Base-by-base conservation (phyloP, 352 stramenopile genomes). In the Phytophthora melonis region DNA sequence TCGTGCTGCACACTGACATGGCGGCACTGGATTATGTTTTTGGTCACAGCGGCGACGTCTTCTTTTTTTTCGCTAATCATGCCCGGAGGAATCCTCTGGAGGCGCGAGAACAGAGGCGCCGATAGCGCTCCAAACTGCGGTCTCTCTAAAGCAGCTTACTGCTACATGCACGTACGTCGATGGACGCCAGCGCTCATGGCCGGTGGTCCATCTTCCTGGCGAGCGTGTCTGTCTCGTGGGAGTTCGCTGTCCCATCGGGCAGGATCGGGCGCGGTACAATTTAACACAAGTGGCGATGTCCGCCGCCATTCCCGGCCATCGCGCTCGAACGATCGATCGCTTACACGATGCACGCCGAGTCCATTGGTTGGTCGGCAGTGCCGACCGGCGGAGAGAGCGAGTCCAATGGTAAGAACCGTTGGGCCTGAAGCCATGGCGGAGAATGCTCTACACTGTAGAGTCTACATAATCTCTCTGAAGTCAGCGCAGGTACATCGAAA, bases 1-100 rank as follows among this genome's bases (percentile, higher is more conserved):
- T 23, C 6, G 25, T 19, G 16, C 21, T 67, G 47, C 43, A 49
- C 55, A 53, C 23, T 21, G 23, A 32, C 61, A 61, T 43, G 54
- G 49, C 56, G 69, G 45, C 45, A 47, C 27, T 36, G 3, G 65
- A 63, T 74, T 77, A 77, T 77, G 66, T 16, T 54, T 70, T 70
- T 18, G 36, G 34, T 21, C 9, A 43, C 58, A 32, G 55, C 34
- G 21, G 25, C 6, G 10, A n/a, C 11, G 43, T 63, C 50, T 66
- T 21, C 30, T 45, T 49, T 58, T n/a, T 74, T 74, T 66, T 78
- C 66, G 32, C 72, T 75, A 75, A 72, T 75, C 58, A 69, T 49
- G 41, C 18, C 14, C 5, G 36, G 10, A 45, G 36, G 6, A 49
- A 49, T 49, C 41, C 41, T 49, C 7, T 19, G 41, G 41, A 16